Percentiles rank a stretch among this genome's conserved stretches.
Conservation (phyloP, 495 filamentous ascomycete genomes). For the Xylaria palmicola region DNA sequence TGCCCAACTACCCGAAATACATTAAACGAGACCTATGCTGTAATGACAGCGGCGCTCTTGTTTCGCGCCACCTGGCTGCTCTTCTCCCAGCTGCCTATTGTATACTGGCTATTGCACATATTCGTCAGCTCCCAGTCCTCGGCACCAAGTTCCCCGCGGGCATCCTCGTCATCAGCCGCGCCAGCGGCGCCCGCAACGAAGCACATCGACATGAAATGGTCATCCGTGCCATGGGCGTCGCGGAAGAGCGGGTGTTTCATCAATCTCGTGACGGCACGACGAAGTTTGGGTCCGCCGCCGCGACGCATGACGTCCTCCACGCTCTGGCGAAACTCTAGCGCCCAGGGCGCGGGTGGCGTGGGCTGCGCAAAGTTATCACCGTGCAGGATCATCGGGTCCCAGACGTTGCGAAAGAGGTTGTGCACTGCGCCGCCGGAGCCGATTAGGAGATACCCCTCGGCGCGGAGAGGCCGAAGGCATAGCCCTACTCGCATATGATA, state of each 20-base stretch:
- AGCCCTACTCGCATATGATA: conserved; percentile 57
- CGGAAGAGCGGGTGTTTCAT: conserved; percentile 62
- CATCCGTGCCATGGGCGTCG: conserved; percentile 63
- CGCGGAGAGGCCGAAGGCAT: conserved; percentile 50
- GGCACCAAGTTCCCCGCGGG: conserved; percentile 43
- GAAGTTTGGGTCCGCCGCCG: conserved; percentile 43
- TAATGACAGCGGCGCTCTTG: too few species aligned
- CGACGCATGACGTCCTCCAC: conserved; percentile 52
- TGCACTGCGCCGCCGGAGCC: conserved; percentile 63
- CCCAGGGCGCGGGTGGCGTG: conserved; percentile 53
- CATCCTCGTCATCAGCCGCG: conserved; percentile 47
- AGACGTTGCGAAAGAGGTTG: conserved; percentile 63
- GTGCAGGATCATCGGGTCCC: conserved; percentile 58
- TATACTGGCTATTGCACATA: conserved; percentile 65
- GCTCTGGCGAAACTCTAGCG: conserved; percentile 60
- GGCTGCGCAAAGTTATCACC: conserved; percentile 60
- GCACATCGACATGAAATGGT: conserved; percentile 60
- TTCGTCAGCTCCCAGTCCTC: conserved; percentile 65
- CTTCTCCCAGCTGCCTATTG: conserved; percentile 32
- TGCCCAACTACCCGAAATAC: too few species aligned
- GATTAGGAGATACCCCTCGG: conserved; percentile 49
- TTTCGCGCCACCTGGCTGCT: too few species aligned
- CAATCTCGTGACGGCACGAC: conserved; percentile 51
- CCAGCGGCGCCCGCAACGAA: conserved; percentile 59
- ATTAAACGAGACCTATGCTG: too few species aligned